Evolutionary conservation across 768 basidiomycete species (phyloP).

Genomic region (Chiua virens): DNA sequence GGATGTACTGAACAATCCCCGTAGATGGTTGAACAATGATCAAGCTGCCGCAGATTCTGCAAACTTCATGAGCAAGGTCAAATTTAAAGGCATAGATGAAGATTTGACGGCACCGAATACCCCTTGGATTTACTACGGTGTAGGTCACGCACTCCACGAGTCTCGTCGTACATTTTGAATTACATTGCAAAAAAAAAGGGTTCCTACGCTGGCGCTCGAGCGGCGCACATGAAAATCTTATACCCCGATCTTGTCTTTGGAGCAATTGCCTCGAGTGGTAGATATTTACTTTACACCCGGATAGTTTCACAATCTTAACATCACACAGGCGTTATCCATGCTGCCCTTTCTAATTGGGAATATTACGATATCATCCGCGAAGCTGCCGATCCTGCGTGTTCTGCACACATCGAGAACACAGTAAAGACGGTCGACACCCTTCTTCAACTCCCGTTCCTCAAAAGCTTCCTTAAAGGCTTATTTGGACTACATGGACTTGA

Average conservation of each 20-base stretch:
- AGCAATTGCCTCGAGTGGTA: conserved; percentile 85
- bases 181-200: conserved; percentile 44
- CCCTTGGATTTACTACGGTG: conserved; percentile 95
- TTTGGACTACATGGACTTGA: conserved; percentile 72
- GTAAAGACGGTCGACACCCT: conserved; percentile 63
- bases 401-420: conserved; percentile 53
- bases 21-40: conserved; percentile 84
- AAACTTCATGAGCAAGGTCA: conserved; percentile 82
- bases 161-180: neutral
- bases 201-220: conserved; percentile 90
- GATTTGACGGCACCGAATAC: conserved; percentile 69
- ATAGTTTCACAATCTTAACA: neutral
- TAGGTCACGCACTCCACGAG: conserved; percentile 34
- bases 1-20: neutral
- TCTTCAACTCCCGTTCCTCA: conserved; percentile 48
- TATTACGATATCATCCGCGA: conserved; percentile 82
- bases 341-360: conserved; percentile 78
- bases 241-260: conserved; percentile 90
- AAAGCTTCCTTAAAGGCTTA: conserved; percentile 58
- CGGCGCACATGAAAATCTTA: conserved; percentile 86
- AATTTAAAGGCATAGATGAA: conserved; percentile 68
- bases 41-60: conserved; percentile 92
- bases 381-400: conserved; percentile 65
- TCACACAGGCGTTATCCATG: conserved; percentile 76
- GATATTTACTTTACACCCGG: conserved; percentile 14